Conservation (phyloP, 2,329 filamentous ascomycete genomes). For the Arthroderma sp. region DNA sequence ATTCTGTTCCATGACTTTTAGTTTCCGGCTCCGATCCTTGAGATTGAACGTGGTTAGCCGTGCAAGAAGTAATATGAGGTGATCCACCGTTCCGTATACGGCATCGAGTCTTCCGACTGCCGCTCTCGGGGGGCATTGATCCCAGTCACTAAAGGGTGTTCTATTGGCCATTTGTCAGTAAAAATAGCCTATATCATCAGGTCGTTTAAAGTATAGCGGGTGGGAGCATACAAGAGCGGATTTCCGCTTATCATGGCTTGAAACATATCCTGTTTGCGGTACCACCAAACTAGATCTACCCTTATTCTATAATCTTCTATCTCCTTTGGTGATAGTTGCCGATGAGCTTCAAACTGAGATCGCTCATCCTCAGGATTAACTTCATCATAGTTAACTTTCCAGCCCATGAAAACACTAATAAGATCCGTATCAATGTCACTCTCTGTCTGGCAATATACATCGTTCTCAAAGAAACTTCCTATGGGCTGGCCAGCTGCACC, state of each 20-base stretch:
- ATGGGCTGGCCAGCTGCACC: constrained; percentile 16
- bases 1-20: constrained; percentile 49
- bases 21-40: constrained; percentile 65
- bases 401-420: constrained; percentile 46
- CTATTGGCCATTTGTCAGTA: neutral
- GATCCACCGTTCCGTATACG: constrained; percentile 79
- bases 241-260: constrained; percentile 84
- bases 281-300: constrained; percentile 91
- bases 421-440: constrained; percentile 43
- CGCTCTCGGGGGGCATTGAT: constrained; percentile 75
- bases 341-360: constrained; percentile 14
- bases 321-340: constrained; percentile 41
- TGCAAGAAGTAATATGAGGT: constrained; percentile 68
- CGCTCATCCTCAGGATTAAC: constrained; percentile 24
- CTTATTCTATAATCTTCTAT: constrained; percentile 68
- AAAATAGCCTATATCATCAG: too few species aligned
- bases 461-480: constrained; percentile 26
- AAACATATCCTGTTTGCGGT: constrained; percentile 83
- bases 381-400: constrained; percentile 43
- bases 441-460: constrained; percentile 30
- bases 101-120: constrained; percentile 64
- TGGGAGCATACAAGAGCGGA: constrained; percentile 57
- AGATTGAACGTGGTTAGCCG: constrained; percentile 67
- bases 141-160: constrained; percentile 59
- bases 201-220: too few species aligned